Evolutionary conservation across 179 eudicot genomes (phyloP).

Genomic region (Spergularia azorica): DNA sequence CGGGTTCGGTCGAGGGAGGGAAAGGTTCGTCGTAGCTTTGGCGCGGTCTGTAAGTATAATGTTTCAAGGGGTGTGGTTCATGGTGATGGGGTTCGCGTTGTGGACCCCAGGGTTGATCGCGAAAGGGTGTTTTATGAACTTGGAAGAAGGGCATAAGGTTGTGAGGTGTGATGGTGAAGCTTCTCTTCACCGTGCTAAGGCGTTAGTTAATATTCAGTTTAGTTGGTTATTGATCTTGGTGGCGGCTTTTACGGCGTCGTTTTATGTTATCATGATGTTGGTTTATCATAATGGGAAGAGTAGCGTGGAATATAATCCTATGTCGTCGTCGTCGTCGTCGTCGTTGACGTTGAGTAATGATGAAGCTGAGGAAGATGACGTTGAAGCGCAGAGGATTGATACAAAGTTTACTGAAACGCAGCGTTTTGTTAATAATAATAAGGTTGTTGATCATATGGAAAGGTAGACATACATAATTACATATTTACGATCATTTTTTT

Average conservation of each 20-base stretch:
- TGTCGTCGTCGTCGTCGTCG: neutral
- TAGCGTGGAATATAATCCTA: neutral
- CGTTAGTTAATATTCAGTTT: slow-evolving; percentile 66
- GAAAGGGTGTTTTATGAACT: slow-evolving; percentile 65
- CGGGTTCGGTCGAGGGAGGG: slow-evolving; percentile 42
- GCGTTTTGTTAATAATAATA: slow-evolving; percentile 42
- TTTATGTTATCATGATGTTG: slow-evolving; percentile 42
- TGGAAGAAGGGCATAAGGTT: slow-evolving; percentile 68
- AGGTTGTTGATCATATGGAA: slow-evolving; percentile 45
- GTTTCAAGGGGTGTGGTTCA: slow-evolving; percentile 74
- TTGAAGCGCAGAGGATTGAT: slow-evolving; percentile 54
- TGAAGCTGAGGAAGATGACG: slow-evolving; percentile 44
- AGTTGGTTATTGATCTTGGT: slow-evolving; percentile 61
- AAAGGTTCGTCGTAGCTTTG: slow-evolving; percentile 49
- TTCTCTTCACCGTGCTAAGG: slow-evolving; percentile 62
- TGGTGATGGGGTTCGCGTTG: slow-evolving; percentile 72
- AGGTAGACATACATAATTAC: slow-evolving; percentile 32
- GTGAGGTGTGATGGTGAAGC: slow-evolving; percentile 55
- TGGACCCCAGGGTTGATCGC: slow-evolving; percentile 68
- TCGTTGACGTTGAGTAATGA: neutral
- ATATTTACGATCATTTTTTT: neutral
- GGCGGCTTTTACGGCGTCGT: slow-evolving; percentile 37
- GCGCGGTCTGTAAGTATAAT: slow-evolving; percentile 64
- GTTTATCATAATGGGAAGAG: slow-evolving; percentile 14
- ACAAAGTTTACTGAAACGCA: slow-evolving; percentile 25